Evolutionary conservation across 2,329 filamentous ascomycete genomes (phyloP), one percentile per base, ranked within the genome.

Genomic region (Penicillium decumbens): DNA sequence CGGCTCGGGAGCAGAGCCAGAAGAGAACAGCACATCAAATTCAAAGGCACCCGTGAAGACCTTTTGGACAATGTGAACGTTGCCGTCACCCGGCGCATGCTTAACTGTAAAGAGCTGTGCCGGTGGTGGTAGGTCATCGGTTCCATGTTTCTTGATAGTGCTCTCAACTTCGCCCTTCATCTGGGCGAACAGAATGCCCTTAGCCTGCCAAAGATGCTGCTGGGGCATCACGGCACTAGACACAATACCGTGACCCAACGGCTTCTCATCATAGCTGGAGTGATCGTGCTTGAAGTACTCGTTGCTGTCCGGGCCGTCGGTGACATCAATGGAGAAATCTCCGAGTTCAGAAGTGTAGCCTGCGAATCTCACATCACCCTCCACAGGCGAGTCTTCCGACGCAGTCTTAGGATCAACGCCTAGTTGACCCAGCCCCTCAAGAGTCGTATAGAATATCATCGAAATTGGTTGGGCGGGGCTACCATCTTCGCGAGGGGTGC

Each of bases 21-120:
- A 95, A 4, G 88, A 89, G 74, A 90, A 96, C 42, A 97, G 77
- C 45, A 97, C 78, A 66, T 97, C 93, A 60, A 97, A 97, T 75
- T 85, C 89, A 63, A 97, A 98, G 1, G 84, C 70, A 1, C 93
- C 92, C 61, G 91, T 81, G 61, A 95, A 97, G 2, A 90, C 82
- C 72, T 95, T 96, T 71, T 98, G 89, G 13, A 97, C 78, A 35
- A 95, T 74, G 56, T 98, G 92, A 12, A 89, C 74, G 64, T 97
- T 97, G 27, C 90, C 92, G 25, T 67, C 56, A 6, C 66, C 67
- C 18, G 66, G 67, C 10, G 71, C 70, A 66, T 95, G 86, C 39
- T 77, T 72, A 46, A 97, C 77, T 6, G 88, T 88, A 69, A 95
- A 96, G 0, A 91, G 79, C 67, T 93, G 88, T 74, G 86, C 89